Evolutionary conservation across 441 rosid species (phyloP).

Genomic region (Metrosideros polymorpha): DNA sequence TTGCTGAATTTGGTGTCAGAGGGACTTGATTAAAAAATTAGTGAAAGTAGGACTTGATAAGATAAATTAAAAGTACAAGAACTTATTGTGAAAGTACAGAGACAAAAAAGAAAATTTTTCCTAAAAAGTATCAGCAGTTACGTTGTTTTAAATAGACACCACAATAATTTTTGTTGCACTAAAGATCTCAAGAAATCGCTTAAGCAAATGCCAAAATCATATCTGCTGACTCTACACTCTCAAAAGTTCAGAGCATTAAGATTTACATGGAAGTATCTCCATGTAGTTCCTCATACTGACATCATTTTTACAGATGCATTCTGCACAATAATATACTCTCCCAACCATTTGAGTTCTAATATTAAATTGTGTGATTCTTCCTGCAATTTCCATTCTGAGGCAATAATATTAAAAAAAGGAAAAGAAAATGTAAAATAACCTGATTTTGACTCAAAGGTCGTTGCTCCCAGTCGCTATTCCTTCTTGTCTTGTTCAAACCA

Average conservation of each 20-base stretch:
- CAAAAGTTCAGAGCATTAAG: fast-evolving
- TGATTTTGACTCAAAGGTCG: slow-evolving; percentile 72
- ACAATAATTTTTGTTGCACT: neutral
- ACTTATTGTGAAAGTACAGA: too few relatives aligned
- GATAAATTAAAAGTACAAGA: too few relatives aligned
- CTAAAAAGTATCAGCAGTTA: neutral
- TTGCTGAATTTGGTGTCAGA: neutral
- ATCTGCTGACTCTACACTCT: neutral
- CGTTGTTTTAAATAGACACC: neutral
- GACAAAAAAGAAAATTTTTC: neutral
- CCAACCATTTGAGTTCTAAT: neutral
- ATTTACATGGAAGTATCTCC: neutral
- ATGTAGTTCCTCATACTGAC: neutral
- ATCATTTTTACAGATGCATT: neutral
- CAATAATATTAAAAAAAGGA: neutral
- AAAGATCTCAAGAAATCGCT: neutral
- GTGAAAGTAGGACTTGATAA: neutral
- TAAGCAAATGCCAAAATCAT: neutral
- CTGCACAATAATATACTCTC: neutral
- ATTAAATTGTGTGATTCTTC: neutral
- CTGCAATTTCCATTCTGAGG: neutral
- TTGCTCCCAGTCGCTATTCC: slow-evolving; percentile 83
- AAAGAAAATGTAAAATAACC: slow-evolving; percentile 25
- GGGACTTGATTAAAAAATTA: neutral
- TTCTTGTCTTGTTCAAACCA: slow-evolving; percentile 76